A percentile compares a stretch with the other conserved stretches of the same genome.
These are phyloP conservation scores for Thalia dealbata DNA, from an alignment of 176 grass and related monocot genomes.

Conservation along the genomic window DNA sequence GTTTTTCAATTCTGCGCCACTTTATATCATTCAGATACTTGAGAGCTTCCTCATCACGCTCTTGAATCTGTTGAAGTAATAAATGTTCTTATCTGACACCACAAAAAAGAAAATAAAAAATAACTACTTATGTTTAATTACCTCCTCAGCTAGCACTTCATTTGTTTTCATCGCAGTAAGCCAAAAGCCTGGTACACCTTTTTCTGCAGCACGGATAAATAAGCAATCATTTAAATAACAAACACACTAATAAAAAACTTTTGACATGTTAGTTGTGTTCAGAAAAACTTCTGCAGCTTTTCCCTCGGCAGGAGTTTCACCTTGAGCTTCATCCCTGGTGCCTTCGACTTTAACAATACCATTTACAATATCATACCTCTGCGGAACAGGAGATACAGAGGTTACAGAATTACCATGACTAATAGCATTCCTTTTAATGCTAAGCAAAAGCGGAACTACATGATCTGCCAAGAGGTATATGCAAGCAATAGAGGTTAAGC, in stretches of 20 bases:
- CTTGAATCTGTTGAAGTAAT: slow-evolving; percentile 3
- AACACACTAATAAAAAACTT: not conserved
- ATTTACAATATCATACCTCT: slow-evolving; percentile 19
- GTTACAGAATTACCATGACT: not conserved
- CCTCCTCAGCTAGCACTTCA: slow-evolving; percentile 18
- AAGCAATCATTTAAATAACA: not conserved
- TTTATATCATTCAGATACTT: slow-evolving; percentile 23
- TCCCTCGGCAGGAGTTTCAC: not conserved
- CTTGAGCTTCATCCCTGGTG: slow-evolving; percentile 6
- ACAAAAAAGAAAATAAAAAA: not conserved
- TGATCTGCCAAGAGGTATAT: not conserved
- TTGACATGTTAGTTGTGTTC: not conserved
- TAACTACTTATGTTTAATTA: not conserved
- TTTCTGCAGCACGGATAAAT: not conserved
- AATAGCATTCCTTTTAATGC: not conserved
- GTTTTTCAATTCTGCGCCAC: slow-evolving; percentile 19
- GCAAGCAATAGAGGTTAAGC: not conserved
- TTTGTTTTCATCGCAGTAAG: slow-evolving; percentile 18
- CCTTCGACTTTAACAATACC: slow-evolving; percentile 13
- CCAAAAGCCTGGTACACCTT: slow-evolving; percentile 20
- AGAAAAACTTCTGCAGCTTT: slow-evolving; percentile 1
- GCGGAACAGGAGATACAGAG: not conserved
- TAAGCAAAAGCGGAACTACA: not conserved
- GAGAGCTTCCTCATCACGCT: slow-evolving; percentile 17
- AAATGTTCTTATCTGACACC: not conserved